These are phyloP conservation scores for Heteromeles arbutifolia DNA, from an alignment of 306 rosid genomes.

Conservation along the genomic window DNA sequence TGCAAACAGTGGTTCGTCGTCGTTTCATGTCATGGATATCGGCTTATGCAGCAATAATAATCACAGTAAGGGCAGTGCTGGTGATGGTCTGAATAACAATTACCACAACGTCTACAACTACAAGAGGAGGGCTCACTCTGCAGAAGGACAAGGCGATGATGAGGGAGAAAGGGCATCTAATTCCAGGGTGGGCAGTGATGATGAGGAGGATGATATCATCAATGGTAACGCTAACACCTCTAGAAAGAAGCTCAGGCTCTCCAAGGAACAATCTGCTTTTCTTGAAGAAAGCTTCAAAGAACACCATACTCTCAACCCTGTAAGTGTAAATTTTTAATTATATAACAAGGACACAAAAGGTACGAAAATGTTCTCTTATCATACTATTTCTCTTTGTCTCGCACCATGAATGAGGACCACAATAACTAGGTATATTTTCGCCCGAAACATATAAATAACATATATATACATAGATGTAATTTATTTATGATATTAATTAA, in stretches of 20 bases:
- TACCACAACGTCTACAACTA: not conserved
- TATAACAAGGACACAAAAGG: not conserved
- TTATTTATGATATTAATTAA: not conserved
- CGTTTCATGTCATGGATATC: conserved; percentile 30
- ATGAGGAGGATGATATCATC: conserved; percentile 23
- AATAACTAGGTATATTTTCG: not conserved
- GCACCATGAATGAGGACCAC: not conserved
- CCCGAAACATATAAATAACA: not conserved
- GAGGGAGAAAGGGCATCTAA: conserved; percentile 19
- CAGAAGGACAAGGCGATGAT: conserved; percentile 1
- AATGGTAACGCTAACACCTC: conserved; percentile 6
- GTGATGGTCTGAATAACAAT: not conserved
- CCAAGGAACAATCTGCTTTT: conserved; percentile 34
- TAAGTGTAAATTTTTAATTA: conserved; percentile 1
- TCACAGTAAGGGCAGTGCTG: not conserved
- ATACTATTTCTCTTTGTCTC: not conserved
- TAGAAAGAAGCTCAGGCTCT: conserved; percentile 30
- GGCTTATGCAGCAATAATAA: conserved; percentile 8
- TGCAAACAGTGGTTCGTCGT: conserved; percentile 26
- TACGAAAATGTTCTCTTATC: not conserved
- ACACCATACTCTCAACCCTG: conserved; percentile 35
- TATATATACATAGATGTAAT: not conserved
- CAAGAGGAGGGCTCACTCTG: conserved; percentile 10
- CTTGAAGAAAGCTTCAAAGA: conserved; percentile 38
- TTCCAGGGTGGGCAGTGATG: conserved; percentile 18